phyloP scores from a whole-genome alignment of 257 asterid species.

The Nicotiana sylvestris region DNA sequence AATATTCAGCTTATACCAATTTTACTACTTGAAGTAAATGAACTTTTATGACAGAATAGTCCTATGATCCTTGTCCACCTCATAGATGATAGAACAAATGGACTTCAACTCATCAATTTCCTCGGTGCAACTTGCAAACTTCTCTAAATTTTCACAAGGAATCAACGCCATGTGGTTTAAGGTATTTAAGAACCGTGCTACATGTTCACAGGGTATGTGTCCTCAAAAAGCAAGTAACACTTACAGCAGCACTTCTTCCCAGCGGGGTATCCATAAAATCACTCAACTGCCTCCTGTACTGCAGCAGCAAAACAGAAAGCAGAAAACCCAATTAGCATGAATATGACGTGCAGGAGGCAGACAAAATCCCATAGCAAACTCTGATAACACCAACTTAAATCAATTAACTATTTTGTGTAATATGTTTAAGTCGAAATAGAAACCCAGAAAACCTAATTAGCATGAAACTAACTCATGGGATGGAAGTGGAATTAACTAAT shows the following conservation, averaged over 20 bases:
- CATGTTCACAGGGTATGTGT: not conserved
- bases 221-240: slow-evolving; percentile 22
- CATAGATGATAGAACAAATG: not conserved
- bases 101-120: not conserved
- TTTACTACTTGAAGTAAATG: not conserved
- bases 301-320: slow-evolving; percentile 29
- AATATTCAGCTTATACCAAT: not conserved
- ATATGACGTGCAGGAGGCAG: not conserved
- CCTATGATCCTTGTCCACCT: not conserved
- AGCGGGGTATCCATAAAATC: slow-evolving; percentile 73
- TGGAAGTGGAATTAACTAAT: not conserved
- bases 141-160: not conserved
- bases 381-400: not conserved
- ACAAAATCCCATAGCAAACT: not conserved
- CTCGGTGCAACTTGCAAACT: not conserved
- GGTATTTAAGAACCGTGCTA: not conserved
- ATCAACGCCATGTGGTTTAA: not conserved
- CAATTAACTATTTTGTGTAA: not conserved
- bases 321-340: not conserved
- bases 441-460: not conserved
- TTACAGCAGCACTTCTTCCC: slow-evolving; percentile 80
- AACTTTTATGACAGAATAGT: not conserved
- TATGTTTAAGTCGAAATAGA: not conserved
- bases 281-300: slow-evolving; percentile 79
- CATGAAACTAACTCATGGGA: not conserved